These are phyloP conservation scores for Acanthamoeba triangularis DNA, from an alignment of 208 protist species.

Conservation along the genomic window DNA sequence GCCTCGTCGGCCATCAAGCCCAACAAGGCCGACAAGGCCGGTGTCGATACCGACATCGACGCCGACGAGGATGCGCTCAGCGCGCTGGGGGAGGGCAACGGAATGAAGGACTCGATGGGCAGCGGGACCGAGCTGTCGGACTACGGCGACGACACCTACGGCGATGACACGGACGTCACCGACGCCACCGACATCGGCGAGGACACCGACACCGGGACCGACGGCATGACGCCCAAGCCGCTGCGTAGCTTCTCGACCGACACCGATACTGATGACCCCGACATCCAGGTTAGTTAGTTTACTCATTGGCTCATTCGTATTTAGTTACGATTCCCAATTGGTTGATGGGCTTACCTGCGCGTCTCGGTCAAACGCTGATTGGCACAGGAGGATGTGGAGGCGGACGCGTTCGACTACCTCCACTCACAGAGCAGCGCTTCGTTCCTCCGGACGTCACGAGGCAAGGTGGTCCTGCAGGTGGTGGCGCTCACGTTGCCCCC, in stretches of 20 bases:
- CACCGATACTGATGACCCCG: slow-evolving; percentile 55
- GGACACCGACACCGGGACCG: slow-evolving; percentile 41
- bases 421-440: background rate
- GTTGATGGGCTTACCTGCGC: background rate
- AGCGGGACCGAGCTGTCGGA: slow-evolving; percentile 33
- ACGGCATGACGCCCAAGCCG: slow-evolving; percentile 10
- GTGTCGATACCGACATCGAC: background rate
- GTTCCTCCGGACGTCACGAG: slow-evolving; percentile 1
- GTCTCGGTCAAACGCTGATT: background rate
- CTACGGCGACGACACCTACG: slow-evolving; percentile 21
- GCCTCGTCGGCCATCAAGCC: slow-evolving; percentile 2
- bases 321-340: too few relatives aligned
- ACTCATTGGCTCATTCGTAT: background rate
- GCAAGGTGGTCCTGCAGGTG: slow-evolving; percentile 47
- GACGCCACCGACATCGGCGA: slow-evolving; percentile 5
- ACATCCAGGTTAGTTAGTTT: background rate
- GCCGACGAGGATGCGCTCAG: background rate
- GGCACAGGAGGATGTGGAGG: background rate
- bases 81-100: background rate
- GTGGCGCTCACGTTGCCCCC: slow-evolving; percentile 36
- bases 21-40: too few relatives aligned
- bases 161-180: slow-evolving; percentile 32
- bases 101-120: background rate
- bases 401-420: background rate
- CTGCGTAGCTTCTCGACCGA: slow-evolving; percentile 48